Base-by-base conservation (phyloP, 768 basidiomycete species). In the Trametes coccinea region DNA sequence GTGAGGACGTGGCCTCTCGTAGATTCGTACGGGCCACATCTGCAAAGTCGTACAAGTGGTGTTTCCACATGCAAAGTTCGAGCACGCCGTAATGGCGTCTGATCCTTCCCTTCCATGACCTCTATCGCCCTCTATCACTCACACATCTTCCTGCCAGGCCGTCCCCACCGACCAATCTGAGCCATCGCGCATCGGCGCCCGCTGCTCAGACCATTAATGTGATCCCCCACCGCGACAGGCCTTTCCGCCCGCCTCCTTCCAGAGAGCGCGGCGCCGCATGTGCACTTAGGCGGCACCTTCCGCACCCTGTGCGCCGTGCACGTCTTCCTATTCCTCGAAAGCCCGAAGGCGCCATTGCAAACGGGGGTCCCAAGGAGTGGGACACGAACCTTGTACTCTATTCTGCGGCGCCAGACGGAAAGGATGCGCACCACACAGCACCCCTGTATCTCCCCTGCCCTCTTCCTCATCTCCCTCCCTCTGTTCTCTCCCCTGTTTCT, bases 301-400 rank as follows among this genome's bases (percentile, higher is more conserved):
- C 29, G 47, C 56, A 49, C 47, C n/a, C 48, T 50, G 29, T 27
- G 17, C 45, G 16, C 22, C 17, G 17, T 2, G 5, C 11, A 30
- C 14, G 11, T 16, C 5, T 11, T 11, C n/a, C 31, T 13, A 8
- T 41, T 44, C 51, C 49, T 51, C 49, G 41, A 43, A 51, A 31
- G 29, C 39, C 40, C 29, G 44, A 27, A 31, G 11, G 49, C 50
- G 57, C 57, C n/a, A n/a, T 22, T 29, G 57, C 50, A 41, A 45
- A 51, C 49, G 43, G 44, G 43, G 50, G 54, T 50, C 29, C 60
- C 53, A n/a, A 27, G 16, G 22, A 46, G 53, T 9, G 45, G 53
- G 53, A 43, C 46, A 7, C 31, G 50, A 62, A 62, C 55, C 61
- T 62, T 56, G 45, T 51, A 62, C 61, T 62, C 61, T 62, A 56